Conservation (phyloP, 192 early-diverging fungal species). For the Diversispora eburnea region DNA sequence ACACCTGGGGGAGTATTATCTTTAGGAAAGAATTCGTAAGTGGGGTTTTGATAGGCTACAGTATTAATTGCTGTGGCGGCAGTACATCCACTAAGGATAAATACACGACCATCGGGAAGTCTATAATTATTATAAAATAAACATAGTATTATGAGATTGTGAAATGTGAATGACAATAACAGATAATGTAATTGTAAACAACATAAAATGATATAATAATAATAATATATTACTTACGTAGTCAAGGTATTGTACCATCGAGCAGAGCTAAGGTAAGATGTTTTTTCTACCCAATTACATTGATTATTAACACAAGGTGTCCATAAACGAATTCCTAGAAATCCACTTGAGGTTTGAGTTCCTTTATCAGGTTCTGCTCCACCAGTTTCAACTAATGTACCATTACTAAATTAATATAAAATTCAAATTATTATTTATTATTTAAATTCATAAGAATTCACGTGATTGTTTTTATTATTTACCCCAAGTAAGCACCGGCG, state of each 20-base stretch:
- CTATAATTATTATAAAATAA: too few relatives aligned
- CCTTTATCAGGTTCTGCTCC: conserved; percentile 39
- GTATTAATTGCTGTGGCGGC: conserved; percentile 43
- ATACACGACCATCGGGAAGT: conserved; percentile 46
- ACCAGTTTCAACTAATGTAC: conserved; percentile 50
- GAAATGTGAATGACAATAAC: too few relatives aligned
- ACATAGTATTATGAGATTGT: too few relatives aligned
- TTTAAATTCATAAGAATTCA: too few relatives aligned
- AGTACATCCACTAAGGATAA: conserved; percentile 55
- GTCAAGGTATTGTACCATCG: conserved; percentile 43
- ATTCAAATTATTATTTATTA: too few relatives aligned
- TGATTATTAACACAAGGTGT: conserved; percentile 44
- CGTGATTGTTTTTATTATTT: too few relatives aligned
- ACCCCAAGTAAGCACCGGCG: too few relatives aligned
- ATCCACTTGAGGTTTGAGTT: conserved; percentile 24
- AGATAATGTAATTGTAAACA: too few relatives aligned
- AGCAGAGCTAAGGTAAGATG: conserved; percentile 32
- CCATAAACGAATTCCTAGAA: conserved; percentile 45
- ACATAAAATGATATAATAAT: too few relatives aligned
- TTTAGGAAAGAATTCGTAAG: conserved; percentile 39
- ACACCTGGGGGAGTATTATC: not conserved
- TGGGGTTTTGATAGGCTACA: conserved; percentile 46
- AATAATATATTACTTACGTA: not conserved
- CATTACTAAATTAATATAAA: too few relatives aligned
- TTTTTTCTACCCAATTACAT: conserved; percentile 49